Evolutionary conservation across 768 basidiomycete genomes (phyloP).

Genomic region (Rhodotorula graminis): DNA sequence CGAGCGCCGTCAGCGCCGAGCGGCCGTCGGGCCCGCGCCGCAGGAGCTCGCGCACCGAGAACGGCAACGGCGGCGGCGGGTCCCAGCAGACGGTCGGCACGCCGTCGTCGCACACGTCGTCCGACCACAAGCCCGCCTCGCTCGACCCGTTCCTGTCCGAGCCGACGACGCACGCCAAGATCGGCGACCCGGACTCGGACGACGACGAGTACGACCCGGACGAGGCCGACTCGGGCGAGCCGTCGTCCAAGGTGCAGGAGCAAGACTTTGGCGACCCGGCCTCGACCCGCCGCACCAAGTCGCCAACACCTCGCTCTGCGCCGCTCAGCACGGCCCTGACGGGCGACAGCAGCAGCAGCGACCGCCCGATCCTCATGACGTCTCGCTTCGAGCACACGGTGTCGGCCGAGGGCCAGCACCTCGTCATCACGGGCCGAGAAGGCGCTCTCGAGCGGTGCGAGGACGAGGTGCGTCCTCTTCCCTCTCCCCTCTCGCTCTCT

Average conservation of each 20-base stretch:
- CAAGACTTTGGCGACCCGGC: conserved; percentile 11
- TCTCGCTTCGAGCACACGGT: conserved; percentile 63
- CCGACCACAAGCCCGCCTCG: conserved; percentile 4
- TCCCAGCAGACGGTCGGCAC: neutral
- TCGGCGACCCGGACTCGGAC: conserved; percentile 22
- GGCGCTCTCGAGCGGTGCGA: conserved; percentile 64
- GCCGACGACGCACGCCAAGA: conserved; percentile 32
- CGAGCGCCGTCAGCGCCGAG: neutral
- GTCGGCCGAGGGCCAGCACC: conserved; percentile 64
- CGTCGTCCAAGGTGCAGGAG: conserved; percentile 12
- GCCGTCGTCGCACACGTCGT: neutral
- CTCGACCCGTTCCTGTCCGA: conserved; percentile 27
- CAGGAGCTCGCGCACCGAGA: neutral
- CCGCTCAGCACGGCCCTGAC: neutral
- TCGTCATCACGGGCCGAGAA: conserved; percentile 62
- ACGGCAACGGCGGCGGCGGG: neutral
- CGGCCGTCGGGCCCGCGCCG: neutral
- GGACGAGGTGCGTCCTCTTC: conserved; percentile 58
- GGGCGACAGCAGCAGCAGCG: conserved; percentile 1
- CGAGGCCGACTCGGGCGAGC: neutral
- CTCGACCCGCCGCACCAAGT: neutral
- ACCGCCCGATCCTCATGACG: conserved; percentile 50
- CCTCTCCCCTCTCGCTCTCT: neutral
- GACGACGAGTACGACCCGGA: neutral
- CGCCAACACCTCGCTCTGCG: neutral